These are phyloP conservation scores for Solanum appendiculatum DNA, from an alignment of 257 asterid species.

Conservation along the genomic window DNA sequence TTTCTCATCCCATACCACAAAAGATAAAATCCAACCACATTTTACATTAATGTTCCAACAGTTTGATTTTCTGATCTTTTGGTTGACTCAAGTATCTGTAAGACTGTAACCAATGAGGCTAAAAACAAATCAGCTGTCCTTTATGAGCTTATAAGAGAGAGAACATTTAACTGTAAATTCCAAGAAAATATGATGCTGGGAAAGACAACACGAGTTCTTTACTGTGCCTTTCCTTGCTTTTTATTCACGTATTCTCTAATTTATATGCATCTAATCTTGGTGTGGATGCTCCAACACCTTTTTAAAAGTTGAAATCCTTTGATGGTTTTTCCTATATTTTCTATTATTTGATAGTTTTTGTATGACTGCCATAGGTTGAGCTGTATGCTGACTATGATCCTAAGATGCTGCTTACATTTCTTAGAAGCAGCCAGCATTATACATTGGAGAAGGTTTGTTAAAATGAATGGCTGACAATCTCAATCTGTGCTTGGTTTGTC, in stretches of 20 bases:
- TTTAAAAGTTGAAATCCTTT: neutral
- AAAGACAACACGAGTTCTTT: neutral
- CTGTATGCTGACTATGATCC: constrained; percentile 87
- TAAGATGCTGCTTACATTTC: constrained; percentile 90
- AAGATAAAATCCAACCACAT: neutral
- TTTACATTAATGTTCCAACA: neutral
- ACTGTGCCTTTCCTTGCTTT: neutral
- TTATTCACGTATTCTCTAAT: neutral
- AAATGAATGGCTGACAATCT: neutral
- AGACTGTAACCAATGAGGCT: neutral
- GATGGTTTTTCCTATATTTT: neutral
- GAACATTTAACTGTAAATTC: neutral
- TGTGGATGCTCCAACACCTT: neutral
- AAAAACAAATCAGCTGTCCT: neutral
- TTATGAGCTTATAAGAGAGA: neutral
- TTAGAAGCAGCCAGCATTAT: constrained; percentile 97
- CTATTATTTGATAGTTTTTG: neutral
- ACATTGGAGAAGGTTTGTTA: constrained; percentile 77
- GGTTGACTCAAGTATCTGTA: neutral
- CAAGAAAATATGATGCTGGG: neutral
- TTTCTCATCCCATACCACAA: neutral
- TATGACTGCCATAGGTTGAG: constrained; percentile 58
- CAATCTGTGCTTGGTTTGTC: neutral
- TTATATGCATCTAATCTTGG: neutral
- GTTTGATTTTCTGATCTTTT: neutral